These are phyloP conservation scores for Eucalyptus polybractea DNA, from an alignment of 345 rosid genomes.

Conservation along the genomic window DNA sequence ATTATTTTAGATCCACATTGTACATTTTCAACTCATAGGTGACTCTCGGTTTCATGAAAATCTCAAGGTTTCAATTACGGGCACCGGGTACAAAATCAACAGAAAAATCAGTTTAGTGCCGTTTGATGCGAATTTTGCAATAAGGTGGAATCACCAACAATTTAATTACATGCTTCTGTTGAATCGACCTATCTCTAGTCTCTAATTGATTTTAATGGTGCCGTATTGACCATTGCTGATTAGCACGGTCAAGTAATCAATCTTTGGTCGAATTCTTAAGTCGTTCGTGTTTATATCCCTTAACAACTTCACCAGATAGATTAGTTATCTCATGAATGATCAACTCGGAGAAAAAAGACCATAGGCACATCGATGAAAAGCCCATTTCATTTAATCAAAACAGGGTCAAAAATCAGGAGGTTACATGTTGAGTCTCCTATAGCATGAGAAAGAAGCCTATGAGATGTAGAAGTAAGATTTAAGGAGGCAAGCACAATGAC, in stretches of 20 bases:
- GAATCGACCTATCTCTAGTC: fast-evolving
- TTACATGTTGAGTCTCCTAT: too few species aligned
- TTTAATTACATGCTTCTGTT: fast-evolving
- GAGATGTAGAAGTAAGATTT: too few species aligned
- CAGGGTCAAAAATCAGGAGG: too few species aligned
- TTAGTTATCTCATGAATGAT: too few species aligned
- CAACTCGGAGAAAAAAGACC: fast-evolving
- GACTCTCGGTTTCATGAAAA: fast-evolving
- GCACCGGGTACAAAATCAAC: too few species aligned
- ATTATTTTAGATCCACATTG: fast-evolving
- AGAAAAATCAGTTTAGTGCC: too few species aligned
- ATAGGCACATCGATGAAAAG: fast-evolving
- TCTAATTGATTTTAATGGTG: too few species aligned
- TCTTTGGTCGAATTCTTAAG: fast-evolving
- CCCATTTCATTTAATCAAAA: too few species aligned
- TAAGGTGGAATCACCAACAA: fast-evolving
- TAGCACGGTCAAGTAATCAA: fast-evolving
- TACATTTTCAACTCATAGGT: fast-evolving
- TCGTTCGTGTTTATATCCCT: fast-evolving
- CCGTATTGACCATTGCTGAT: too few species aligned
- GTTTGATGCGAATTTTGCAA: fast-evolving
- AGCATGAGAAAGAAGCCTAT: too few species aligned
- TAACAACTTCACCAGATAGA: fast-evolving
- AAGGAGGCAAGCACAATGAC: too few species aligned
- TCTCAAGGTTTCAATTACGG: fast-evolving